These are phyloP conservation scores for Jimgerdemannia lactiflua DNA, from an alignment of 192 early-diverging fungal species.

Conservation along the genomic window DNA sequence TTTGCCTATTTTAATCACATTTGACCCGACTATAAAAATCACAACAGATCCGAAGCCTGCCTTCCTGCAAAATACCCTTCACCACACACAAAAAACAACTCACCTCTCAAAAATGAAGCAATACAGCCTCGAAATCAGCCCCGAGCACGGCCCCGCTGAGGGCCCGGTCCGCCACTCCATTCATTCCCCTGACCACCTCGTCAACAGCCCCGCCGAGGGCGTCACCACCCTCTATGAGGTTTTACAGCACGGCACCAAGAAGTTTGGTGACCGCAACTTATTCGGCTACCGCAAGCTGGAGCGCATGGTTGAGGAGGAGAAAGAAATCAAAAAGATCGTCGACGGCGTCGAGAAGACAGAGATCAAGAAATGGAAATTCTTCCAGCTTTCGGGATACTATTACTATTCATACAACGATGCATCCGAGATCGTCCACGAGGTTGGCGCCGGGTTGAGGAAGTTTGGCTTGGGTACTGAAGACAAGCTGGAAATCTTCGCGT, in stretches of 20 bases:
- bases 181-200: slow-evolving; percentile 39
- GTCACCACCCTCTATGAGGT: slow-evolving; percentile 74
- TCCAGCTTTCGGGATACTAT: slow-evolving; percentile 73
- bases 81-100: background rate
- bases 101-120: slow-evolving; percentile 15
- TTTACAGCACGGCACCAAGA: slow-evolving; percentile 50
- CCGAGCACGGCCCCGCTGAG: slow-evolving; percentile 28
- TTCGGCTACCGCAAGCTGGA: slow-evolving; percentile 73
- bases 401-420: slow-evolving; percentile 82
- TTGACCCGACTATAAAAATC: too few relatives aligned
- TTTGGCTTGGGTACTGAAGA: slow-evolving; percentile 49
- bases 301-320: slow-evolving; percentile 69
- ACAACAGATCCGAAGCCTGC: background rate
- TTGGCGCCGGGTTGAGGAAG: slow-evolving; percentile 72
- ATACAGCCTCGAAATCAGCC: slow-evolving; percentile 20
- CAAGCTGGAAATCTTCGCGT: slow-evolving; percentile 66
- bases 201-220: slow-evolving; percentile 35
- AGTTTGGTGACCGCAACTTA: slow-evolving; percentile 53
- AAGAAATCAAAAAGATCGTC: slow-evolving; percentile 60
- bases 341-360: slow-evolving; percentile 57
- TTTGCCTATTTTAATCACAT: too few relatives aligned
- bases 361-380: slow-evolving; percentile 83
- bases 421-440: slow-evolving; percentile 39
- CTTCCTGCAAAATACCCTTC: background rate
- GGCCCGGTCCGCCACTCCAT: slow-evolving; percentile 44